Evolutionary conservation across 345 rosid species (phyloP).

Genomic region (Carallia brachiata): DNA sequence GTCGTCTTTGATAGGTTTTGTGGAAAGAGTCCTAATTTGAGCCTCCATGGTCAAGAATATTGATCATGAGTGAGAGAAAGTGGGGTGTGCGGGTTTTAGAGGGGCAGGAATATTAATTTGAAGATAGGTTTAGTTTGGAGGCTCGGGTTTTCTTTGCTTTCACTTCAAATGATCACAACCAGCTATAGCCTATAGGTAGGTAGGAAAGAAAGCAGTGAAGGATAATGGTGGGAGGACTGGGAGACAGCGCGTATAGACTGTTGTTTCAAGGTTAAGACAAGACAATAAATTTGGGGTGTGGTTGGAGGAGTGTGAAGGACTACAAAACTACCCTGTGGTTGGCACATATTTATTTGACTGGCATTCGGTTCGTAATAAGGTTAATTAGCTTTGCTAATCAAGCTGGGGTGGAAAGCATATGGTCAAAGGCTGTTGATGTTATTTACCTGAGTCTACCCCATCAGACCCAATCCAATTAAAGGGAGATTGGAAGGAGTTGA

Average conservation of each 20-base stretch:
- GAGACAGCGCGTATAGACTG: slow-evolving; percentile 23
- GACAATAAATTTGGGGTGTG: slow-evolving; percentile 21
- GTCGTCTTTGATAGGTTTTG: slow-evolving; percentile 29
- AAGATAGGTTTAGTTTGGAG: slow-evolving; percentile 29
- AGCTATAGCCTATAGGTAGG: background rate
- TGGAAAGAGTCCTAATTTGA: slow-evolving; percentile 12
- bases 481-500: too few species aligned
- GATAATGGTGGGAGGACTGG: background rate
- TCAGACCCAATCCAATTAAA: too few species aligned
- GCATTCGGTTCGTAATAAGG: background rate
- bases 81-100: background rate
- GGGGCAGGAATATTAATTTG: slow-evolving; percentile 25
- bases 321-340: slow-evolving; percentile 5
- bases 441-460: too few species aligned
- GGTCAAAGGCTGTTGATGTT: too few species aligned
- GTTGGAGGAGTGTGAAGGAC: slow-evolving; percentile 4
- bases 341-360: background rate
- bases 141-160: slow-evolving; percentile 60
- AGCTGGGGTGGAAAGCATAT: too few species aligned
- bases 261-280: slow-evolving; percentile 69
- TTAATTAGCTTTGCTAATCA: too few species aligned
- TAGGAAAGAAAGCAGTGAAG: background rate
- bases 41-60: slow-evolving; percentile 33
- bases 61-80: background rate
- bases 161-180: slow-evolving; percentile 45